A percentile compares a stretch with the other conserved stretches of the same genome.
Evolutionary conservation across 768 basidiomycete species (phyloP).

Genomic region (Termitomyces sp.): DNA sequence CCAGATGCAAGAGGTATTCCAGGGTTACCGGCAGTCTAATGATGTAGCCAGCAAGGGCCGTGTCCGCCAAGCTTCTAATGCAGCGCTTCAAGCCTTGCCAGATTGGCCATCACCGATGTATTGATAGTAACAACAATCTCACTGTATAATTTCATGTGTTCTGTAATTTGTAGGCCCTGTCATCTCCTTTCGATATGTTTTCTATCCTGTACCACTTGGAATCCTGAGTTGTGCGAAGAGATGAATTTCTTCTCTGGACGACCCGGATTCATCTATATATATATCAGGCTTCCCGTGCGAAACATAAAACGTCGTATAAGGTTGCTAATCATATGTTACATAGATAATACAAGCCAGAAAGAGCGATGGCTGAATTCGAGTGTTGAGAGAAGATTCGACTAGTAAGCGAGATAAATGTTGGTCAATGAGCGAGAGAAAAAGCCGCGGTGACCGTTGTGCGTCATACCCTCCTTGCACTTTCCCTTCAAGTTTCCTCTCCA

Average conservation of each 20-base stretch:
- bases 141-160: background rate
- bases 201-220: background rate
- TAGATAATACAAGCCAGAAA: background rate
- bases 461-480: background rate
- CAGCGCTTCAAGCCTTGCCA: conserved; percentile 64
- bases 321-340: background rate
- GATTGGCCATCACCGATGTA: conserved; percentile 53
- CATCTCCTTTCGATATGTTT: background rate
- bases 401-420: conserved; percentile 7
- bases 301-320: background rate
- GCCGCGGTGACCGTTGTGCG: background rate
- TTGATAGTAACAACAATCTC: background rate
- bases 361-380: background rate
- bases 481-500: background rate
- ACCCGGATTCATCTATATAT: background rate
- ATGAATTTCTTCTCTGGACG: background rate
- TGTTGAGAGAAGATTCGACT: background rate
- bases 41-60: conserved; percentile 68
- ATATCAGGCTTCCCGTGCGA: background rate
- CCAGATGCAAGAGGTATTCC: conserved; percentile 72
- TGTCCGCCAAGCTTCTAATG: conserved; percentile 76
- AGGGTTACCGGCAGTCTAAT: conserved; percentile 68
- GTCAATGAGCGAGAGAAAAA: conserved; percentile 10
- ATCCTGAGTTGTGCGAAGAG: background rate
- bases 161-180: background rate